These are phyloP conservation scores for Helotiales sp. DNA, from an alignment of 2,329 filamentous ascomycete genomes.

Conservation along the genomic window DNA sequence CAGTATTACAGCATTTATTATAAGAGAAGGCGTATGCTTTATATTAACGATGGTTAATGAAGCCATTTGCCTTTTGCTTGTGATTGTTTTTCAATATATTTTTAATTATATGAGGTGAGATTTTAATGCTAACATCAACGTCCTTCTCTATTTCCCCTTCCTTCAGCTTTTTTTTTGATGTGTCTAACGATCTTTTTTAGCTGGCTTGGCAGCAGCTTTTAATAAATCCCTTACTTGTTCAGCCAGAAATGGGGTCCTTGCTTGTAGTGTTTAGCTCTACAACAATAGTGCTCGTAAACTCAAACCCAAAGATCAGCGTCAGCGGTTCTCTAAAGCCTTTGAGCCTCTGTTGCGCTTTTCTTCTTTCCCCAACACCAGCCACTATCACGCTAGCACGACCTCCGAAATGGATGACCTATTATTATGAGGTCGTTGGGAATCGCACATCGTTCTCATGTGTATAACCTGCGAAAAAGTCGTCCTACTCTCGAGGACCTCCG, in stretches of 20 bases:
- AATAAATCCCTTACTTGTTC: conserved; percentile 30
- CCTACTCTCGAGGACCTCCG: not conserved
- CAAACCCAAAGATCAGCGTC: conserved; percentile 27
- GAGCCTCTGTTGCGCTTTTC: conserved; percentile 28
- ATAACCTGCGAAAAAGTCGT: too few relatives aligned
- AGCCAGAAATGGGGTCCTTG: conserved; percentile 31
- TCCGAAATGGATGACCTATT: not conserved
- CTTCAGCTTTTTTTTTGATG: conserved; percentile 36
- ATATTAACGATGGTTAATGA: conserved; percentile 23
- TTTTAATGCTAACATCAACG: conserved; percentile 31
- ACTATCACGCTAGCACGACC: not conserved
- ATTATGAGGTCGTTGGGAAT: not conserved
- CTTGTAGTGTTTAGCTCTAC: conserved; percentile 28
- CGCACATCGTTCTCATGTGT: conserved; percentile 3
- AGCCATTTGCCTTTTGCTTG: conserved; percentile 33
- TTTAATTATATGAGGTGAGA: conserved; percentile 32
- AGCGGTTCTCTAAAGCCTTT: conserved; percentile 30
- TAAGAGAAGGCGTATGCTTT: conserved; percentile 17
- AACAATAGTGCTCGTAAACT: conserved; percentile 31
- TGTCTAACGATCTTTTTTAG: conserved; percentile 28
- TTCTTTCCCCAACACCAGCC: conserved; percentile 17
- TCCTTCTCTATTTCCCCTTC: conserved; percentile 33
- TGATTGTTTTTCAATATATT: conserved; percentile 33
- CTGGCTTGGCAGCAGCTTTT: conserved; percentile 28
- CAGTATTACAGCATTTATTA: conserved; percentile 12